Percentiles rank a stretch among this genome's conserved stretches.
Evolutionary conservation across 495 filamentous ascomycete species (phyloP).

Genomic region (Tuber calosporum): DNA sequence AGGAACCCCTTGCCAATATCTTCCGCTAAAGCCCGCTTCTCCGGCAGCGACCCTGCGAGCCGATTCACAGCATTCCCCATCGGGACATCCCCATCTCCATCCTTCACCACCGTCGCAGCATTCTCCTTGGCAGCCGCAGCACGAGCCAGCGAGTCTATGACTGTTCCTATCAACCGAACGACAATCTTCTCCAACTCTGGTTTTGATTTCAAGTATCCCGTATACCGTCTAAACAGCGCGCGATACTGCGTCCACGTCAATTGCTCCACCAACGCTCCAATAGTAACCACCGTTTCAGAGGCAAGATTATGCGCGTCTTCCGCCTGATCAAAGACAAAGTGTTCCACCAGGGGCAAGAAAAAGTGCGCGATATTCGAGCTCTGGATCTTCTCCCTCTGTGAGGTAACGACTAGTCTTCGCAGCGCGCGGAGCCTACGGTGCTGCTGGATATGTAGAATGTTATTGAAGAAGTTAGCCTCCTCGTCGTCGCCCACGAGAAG

Average conservation of each 20-base stretch:
- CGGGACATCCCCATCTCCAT: conserved; percentile 39
- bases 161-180: conserved; percentile 68
- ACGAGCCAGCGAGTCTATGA: conserved; percentile 63
- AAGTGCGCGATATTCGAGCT: conserved; percentile 75
- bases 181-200: conserved; percentile 78
- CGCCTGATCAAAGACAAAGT: conserved; percentile 79
- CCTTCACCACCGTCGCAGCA: conserved; percentile 10
- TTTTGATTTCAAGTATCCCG: conserved; percentile 69
- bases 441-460: conserved; percentile 83
- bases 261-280: conserved; percentile 63
- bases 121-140: conserved; percentile 8
- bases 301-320: conserved; percentile 75
- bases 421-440: conserved; percentile 79
- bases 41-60: conserved; percentile 62
- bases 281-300: conserved; percentile 68
- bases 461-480: conserved; percentile 87
- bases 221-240: conserved; percentile 70
- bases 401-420: conserved; percentile 62
- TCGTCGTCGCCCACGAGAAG: conserved; percentile 72
- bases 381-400: conserved; percentile 54
- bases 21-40: conserved; percentile 59
- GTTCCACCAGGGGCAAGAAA: conserved; percentile 85
- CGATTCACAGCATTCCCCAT: conserved; percentile 42
- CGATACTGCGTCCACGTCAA: conserved; percentile 90
- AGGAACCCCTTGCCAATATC: conserved; percentile 70